These are phyloP conservation scores for Isatis lusitanica DNA, from an alignment of 441 rosid genomes.

Conservation along the genomic window DNA sequence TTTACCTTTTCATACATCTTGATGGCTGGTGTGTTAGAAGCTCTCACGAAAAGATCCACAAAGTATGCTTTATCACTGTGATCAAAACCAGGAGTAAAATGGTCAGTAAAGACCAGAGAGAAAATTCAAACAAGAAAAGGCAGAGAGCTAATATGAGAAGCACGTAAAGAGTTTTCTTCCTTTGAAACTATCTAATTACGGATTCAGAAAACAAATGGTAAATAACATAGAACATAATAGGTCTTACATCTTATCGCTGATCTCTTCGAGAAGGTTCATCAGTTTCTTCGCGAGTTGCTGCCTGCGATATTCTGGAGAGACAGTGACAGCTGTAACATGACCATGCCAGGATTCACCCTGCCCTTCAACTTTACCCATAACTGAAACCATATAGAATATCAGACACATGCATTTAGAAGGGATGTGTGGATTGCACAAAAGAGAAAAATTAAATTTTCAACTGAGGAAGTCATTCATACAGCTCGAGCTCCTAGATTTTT, in stretches of 20 bases:
- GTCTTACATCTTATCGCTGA: constrained; percentile 86
- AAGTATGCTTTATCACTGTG: constrained; percentile 88
- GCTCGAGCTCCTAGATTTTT: background rate
- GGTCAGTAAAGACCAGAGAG: background rate
- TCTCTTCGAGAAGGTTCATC: constrained; percentile 87
- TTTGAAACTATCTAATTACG: background rate
- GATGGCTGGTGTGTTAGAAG: constrained; percentile 91
- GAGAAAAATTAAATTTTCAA: background rate
- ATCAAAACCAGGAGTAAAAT: constrained; percentile 7
- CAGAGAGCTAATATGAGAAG: background rate
- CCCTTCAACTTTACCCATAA: constrained; percentile 89
- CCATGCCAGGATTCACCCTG: constrained; percentile 85
- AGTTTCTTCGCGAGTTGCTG: constrained; percentile 91
- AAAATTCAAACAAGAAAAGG: background rate
- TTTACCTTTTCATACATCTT: constrained; percentile 97
- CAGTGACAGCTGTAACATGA: constrained; percentile 90
- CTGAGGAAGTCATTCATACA: background rate
- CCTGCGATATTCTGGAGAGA: constrained; percentile 82
- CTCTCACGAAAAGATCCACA: constrained; percentile 95
- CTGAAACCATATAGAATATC: constrained; percentile 41
- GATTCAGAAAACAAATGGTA: background rate
- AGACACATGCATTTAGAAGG: background rate
- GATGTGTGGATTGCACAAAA: background rate
- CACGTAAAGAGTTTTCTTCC: background rate
- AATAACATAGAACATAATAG: too few relatives aligned